Evolutionary conservation across 169 alveolate genomes (phyloP), one percentile per base, ranked within the genome.

Genomic region (Cryptosporidium muris): DNA sequence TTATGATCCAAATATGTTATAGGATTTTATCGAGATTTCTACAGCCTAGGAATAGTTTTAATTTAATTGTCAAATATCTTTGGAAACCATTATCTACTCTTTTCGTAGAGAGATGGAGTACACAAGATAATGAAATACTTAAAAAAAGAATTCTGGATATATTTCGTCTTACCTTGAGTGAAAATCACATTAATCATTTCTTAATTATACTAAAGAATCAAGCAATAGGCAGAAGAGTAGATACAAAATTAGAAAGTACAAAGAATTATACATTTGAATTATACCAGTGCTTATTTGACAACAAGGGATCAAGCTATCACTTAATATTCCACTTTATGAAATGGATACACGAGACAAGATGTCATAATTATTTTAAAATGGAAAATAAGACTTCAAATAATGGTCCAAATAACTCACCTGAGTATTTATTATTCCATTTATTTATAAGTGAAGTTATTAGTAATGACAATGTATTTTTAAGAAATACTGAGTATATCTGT

Each of bases 21-120:
- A 74, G 60, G 36, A 16, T 74, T 9, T 40, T 74, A 12, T 56
- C 74, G 3, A 54, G 54, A 51, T 74, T 58, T 42, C 16, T 74
- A 11, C 85, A 63, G 16, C 85, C 85, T 4, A 74, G 62, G 48
- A 74, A 74, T 25, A 63, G 85, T n/a, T 74, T 74, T 25, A 36
- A 43, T 12, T 25, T 74, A 34, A 36, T 74, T 2, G 2, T 64
- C n/a, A 8, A 49, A 43, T 60, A 12, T 40, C 49, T 74, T 9
- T 11, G 40, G 6, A 51, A 74, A 38, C 62, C 85, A 45, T 42
- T 74, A 9, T 6, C 51, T 36, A 49, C 3, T 25, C 9, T n/a
- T 25, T 74, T 43, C 48, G n/a, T 3, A 40, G 25, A 25, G 25
- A 25, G 25, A 25, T 25, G 25, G 25, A 25, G 25, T 25, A 25